Evolutionary conservation across 2,329 filamentous ascomycete genomes (phyloP).

Genomic region (Trichoderma sp.): DNA sequence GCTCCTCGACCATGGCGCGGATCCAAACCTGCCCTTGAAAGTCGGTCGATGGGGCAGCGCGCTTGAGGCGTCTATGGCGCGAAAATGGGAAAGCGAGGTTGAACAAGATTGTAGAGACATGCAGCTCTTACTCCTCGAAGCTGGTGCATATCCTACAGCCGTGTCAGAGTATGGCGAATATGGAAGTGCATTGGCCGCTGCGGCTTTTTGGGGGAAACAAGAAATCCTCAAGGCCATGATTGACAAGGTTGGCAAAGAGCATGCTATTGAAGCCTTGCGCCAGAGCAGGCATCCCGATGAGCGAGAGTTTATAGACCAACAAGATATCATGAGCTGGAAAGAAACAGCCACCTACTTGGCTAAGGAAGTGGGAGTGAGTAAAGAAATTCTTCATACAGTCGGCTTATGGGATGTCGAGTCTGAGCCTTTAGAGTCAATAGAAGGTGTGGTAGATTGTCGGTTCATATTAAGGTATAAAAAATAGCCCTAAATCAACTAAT

Average conservation of each 20-base stretch:
- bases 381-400: neutral
- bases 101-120: neutral
- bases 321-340: neutral
- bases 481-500: no score
- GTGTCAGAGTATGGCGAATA: neutral
- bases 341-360: neutral
- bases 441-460: no score
- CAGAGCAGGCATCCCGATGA: neutral
- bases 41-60: neutral
- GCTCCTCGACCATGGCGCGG: constrained; percentile 2
- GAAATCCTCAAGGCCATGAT: neutral
- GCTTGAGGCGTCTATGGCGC: neutral
- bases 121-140: neutral
- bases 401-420: neutral
- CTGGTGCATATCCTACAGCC: neutral
- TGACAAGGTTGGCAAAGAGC: neutral
- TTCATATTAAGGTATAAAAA: no score
- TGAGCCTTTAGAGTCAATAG: no score
- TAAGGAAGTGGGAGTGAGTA: neutral
- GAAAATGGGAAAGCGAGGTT: neutral
- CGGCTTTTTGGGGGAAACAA: neutral
- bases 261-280: neutral
- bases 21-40: neutral
- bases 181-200: constrained; percentile 11
- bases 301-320: accelerated